A percentile compares a stretch with the other conserved stretches of the same genome.
Evolutionary conservation across 805 yeast species (phyloP).

Genomic region (Saccharomycopsis fodiens): DNA sequence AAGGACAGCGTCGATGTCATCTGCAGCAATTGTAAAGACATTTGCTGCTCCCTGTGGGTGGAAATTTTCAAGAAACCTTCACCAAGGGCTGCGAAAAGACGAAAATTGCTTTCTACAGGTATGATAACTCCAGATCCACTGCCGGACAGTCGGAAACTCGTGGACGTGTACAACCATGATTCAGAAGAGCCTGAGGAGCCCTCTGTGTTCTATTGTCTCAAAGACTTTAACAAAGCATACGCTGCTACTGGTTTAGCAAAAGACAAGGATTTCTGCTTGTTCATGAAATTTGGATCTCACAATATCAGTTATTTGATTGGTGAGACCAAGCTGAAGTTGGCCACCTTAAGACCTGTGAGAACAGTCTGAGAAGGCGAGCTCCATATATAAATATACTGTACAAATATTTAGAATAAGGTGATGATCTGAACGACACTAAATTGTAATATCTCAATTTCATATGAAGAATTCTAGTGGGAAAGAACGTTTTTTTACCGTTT

Average conservation of each 20-base stretch:
- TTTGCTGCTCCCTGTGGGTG: conserved; percentile 12
- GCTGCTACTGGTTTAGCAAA: not conserved
- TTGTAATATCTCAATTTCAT: too few relatives aligned
- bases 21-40: conserved; percentile 9
- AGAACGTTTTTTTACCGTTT: too few relatives aligned
- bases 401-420: too few relatives aligned
- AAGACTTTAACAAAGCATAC: conserved; percentile 4
- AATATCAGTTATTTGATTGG: not conserved
- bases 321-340: conserved; percentile 5
- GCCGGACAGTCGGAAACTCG: conserved; percentile 1
- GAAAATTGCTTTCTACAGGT: not conserved
- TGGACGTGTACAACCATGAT: not conserved
- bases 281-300: conserved; percentile 3
- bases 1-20: not conserved
- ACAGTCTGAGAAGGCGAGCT: too few relatives aligned
- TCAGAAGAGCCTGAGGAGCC: not conserved
- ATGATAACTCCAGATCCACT: conserved; percentile 14
- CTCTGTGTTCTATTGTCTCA: conserved; percentile 1
- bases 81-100: not conserved
- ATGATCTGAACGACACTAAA: too few relatives aligned
- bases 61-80: conserved; percentile 1
- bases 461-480: too few relatives aligned
- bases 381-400: too few relatives aligned
- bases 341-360: not conserved
- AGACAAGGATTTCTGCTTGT: conserved; percentile 2